These are phyloP conservation scores for Pseudocercospora macadamiae DNA, from an alignment of 2,329 filamentous ascomycete genomes.

Conservation along the genomic window DNA sequence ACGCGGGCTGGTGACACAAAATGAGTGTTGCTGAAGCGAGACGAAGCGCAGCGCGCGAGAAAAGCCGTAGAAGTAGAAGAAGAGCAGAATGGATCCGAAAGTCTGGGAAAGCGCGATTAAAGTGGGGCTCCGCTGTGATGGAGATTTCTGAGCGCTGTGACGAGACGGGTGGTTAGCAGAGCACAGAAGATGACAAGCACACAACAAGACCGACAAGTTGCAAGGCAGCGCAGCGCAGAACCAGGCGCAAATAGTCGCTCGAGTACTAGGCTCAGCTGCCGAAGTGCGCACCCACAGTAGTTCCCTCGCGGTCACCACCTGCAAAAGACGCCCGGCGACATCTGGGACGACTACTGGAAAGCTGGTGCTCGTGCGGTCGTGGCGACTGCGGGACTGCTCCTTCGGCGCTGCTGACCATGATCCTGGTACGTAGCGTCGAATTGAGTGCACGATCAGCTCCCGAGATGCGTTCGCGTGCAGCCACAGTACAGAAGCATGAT, in stretches of 20 bases:
- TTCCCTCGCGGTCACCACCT: neutral
- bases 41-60: slow-evolving; percentile 7
- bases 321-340: neutral
- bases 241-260: neutral
- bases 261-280: neutral
- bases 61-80: slow-evolving; percentile 2
- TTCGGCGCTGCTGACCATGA: slow-evolving; percentile 8
- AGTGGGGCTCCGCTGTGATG: slow-evolving; percentile 1
- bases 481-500: slow-evolving; percentile 4
- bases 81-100: slow-evolving; percentile 11
- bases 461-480: slow-evolving; percentile 5
- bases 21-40: slow-evolving; percentile 6
- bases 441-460: slow-evolving; percentile 8
- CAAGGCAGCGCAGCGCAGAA: neutral
- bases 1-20: slow-evolving; percentile 10
- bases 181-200: neutral
- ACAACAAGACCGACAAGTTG: neutral
- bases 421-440: slow-evolving; percentile 2
- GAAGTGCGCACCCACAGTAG: neutral
- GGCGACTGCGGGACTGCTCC: slow-evolving; percentile 7
- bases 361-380: slow-evolving; percentile 5
- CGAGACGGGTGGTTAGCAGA: slow-evolving; percentile 8
- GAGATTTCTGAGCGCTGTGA: neutral
- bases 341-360: neutral
- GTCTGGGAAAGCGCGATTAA: slow-evolving; percentile 9